phyloP scores from a whole-genome alignment of 192 early-diverging fungal genomes.

The Entomortierella beljakovae region DNA sequence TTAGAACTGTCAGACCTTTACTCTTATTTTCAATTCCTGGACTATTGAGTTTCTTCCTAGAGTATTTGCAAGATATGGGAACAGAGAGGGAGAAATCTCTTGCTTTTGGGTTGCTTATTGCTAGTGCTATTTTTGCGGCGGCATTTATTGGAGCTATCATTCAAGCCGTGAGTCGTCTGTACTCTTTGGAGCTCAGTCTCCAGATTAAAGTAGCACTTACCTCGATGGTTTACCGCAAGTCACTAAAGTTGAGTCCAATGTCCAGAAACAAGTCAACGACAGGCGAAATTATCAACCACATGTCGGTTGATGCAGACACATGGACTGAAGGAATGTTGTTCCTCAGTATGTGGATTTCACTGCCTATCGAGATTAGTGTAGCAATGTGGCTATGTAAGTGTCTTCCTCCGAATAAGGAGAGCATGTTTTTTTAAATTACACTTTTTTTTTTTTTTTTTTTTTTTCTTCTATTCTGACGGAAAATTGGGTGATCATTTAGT shows the following conservation, averaged over 20 bases:
- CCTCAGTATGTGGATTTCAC: slow-evolving; percentile 27
- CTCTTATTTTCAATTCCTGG: slow-evolving; percentile 26
- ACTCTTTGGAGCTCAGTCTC: slow-evolving; percentile 54
- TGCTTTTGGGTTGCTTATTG: slow-evolving; percentile 5
- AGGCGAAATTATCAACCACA: slow-evolving; percentile 44
- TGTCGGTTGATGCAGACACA: slow-evolving; percentile 39
- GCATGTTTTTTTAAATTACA: background rate
- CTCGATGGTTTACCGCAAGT: slow-evolving; percentile 84
- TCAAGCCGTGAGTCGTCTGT: slow-evolving; percentile 25
- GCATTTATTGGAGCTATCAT: slow-evolving; percentile 11
- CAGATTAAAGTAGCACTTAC: slow-evolving; percentile 74
- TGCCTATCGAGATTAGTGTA: slow-evolving; percentile 35
- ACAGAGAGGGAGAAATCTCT: slow-evolving; percentile 18
- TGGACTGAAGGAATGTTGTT: slow-evolving; percentile 19
- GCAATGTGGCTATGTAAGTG: slow-evolving; percentile 41
- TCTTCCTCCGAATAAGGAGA: background rate
- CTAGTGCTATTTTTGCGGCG: slow-evolving; percentile 15
- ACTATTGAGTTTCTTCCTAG: slow-evolving; percentile 25
- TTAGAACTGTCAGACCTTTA: slow-evolving; percentile 9
- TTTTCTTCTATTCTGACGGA: background rate
- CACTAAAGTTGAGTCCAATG: slow-evolving; percentile 77
- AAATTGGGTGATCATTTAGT: background rate
- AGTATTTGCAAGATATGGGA: slow-evolving; percentile 11
- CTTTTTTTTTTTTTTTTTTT: background rate
- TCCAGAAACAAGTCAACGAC: slow-evolving; percentile 22